These are phyloP conservation scores for Babjeviella inositovora DNA, from an alignment of 805 yeast genomes.

Conservation along the genomic window DNA sequence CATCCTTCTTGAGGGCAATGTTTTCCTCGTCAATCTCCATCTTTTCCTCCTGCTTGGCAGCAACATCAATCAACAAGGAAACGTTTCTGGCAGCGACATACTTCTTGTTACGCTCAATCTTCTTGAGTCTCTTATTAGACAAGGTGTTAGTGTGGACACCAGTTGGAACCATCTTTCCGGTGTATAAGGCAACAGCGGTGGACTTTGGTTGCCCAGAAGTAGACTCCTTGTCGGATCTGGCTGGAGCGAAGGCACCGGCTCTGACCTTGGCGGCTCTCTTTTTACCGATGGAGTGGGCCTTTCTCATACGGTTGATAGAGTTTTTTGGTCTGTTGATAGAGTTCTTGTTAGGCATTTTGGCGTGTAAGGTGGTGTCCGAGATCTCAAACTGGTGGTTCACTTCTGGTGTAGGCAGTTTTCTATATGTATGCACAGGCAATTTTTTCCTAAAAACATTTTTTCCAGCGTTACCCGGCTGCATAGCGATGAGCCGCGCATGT, in stretches of 20 bases:
- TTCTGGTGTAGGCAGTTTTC: too few species aligned
- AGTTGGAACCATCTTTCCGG: constrained; percentile 12
- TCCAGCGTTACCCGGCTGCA: too few species aligned
- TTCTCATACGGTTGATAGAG: constrained; percentile 30
- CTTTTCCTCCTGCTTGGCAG: constrained; percentile 22
- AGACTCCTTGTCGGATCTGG: constrained; percentile 25
- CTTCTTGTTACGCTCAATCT: constrained; percentile 64
- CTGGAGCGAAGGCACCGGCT: constrained; percentile 16
- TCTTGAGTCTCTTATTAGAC: constrained; percentile 65
- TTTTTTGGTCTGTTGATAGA: constrained; percentile 69
- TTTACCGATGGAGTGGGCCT: constrained; percentile 29
- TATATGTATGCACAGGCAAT: too few species aligned
- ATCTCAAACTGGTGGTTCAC: too few species aligned
- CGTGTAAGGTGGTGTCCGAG: too few species aligned
- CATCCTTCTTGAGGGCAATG: constrained; percentile 7
- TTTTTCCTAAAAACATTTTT: too few species aligned
- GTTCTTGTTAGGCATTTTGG: constrained; percentile 68
- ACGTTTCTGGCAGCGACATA: constrained; percentile 43
- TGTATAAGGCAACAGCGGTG: constrained; percentile 22
- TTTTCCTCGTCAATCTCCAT: constrained; percentile 30
- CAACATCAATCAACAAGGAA: constrained; percentile 24
- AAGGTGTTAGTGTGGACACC: constrained; percentile 40
- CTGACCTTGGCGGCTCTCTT: constrained; percentile 37
- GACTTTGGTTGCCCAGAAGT: constrained; percentile 20
- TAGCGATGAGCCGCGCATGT: too few species aligned